A percentile compares a stretch with the other conserved stretches of the same genome.
Conservation (phyloP, 441 rosid species). For the Isatis lusitanica region DNA sequence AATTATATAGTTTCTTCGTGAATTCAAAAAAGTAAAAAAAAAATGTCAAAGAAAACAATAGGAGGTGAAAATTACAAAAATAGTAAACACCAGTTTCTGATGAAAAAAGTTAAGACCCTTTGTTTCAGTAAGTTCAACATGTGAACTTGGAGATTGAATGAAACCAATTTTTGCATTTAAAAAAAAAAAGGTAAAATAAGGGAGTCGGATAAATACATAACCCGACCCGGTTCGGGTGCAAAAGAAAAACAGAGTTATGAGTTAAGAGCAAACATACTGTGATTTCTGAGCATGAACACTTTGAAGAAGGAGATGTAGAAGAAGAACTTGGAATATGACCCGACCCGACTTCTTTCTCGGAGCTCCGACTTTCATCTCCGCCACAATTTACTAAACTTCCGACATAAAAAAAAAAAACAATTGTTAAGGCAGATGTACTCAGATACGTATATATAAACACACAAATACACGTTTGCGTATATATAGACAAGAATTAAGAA, state of each 20-base stretch:
- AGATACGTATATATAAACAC: not conserved
- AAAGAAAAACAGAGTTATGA: conserved; percentile 18
- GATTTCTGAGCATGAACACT: conserved; percentile 30
- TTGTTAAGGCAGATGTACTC: not conserved
- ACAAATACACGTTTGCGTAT: not conserved
- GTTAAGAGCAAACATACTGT: conserved; percentile 28
- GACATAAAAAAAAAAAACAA: conserved; percentile 6
- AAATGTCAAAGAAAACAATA: no score
- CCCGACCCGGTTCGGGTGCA: conserved; percentile 12
- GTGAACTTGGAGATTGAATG: conserved; percentile 27
- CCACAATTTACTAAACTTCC: conserved; percentile 25
- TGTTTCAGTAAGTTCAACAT: conserved; percentile 33
- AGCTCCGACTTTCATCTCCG: conserved; percentile 32
- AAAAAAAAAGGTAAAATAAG: not conserved
- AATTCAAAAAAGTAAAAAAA: not conserved
- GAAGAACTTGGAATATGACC: conserved; percentile 25
- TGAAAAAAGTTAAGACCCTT: conserved; percentile 23
- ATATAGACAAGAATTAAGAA: conserved; percentile 15
- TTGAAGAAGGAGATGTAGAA: conserved; percentile 27
- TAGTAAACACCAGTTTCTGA: conserved; percentile 25
- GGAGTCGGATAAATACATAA: not conserved
- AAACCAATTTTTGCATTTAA: not conserved
- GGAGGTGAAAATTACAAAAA: conserved; percentile 2
- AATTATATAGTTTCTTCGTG: not conserved
- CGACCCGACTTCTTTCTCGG: conserved; percentile 11